Conservation (phyloP, 2,329 filamentous ascomycete species). For the Cercospora berteroae region DNA sequence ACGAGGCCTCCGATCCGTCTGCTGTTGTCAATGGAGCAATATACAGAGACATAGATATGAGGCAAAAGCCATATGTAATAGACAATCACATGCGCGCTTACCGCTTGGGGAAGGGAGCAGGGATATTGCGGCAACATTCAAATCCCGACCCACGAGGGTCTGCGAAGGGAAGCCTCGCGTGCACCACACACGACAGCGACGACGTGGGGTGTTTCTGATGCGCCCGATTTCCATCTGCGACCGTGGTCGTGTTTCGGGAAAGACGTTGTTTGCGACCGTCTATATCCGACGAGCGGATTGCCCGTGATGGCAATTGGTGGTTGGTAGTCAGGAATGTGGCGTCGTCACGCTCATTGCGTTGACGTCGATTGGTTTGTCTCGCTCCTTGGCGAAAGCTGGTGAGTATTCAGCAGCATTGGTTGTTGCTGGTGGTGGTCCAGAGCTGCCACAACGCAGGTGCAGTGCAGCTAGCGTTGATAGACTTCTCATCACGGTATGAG, state of each 20-base stretch:
- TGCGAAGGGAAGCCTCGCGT: neutral
- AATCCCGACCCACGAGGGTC: slow-evolving; percentile 1
- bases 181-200: neutral
- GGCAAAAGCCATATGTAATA: slow-evolving; percentile 4
- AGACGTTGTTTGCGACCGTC: neutral
- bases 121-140: neutral
- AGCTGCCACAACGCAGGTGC: neutral
- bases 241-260: slow-evolving; percentile 3
- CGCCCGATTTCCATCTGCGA: neutral
- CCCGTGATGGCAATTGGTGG: neutral
- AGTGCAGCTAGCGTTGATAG: neutral
- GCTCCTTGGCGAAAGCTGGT: neutral
- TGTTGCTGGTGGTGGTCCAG: neutral
- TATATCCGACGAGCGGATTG: neutral
- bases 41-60: neutral
- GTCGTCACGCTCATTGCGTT: neutral
- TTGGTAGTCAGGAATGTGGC: neutral
- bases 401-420: neutral
- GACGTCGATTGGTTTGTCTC: neutral
- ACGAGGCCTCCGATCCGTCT: neutral
- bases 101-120: neutral
- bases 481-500: neutral
- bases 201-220: neutral
- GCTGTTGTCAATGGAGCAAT: neutral
- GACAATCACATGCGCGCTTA: neutral